phyloP scores from a whole-genome alignment of 1,139 yeast species.

The Entelexis sorbosivorans region DNA sequence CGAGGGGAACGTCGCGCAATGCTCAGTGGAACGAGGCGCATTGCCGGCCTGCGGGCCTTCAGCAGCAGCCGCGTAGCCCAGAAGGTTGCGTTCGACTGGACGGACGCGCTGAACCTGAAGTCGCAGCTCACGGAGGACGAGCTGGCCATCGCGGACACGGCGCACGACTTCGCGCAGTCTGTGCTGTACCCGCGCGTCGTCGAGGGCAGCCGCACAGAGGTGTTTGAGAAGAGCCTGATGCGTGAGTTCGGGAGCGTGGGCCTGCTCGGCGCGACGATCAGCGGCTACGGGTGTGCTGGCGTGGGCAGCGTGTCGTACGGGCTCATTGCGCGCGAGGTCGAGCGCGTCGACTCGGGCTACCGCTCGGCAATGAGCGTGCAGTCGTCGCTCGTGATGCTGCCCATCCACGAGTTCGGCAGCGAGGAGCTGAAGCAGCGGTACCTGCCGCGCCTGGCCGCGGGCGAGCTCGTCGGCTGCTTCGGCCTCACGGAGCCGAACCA shows the following conservation, averaged over 20 bases:
- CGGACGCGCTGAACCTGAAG: conserved; percentile 33
- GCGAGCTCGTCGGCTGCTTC: conserved; percentile 38
- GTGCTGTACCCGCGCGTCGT: conserved; percentile 34
- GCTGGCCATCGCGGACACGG: conserved; percentile 33
- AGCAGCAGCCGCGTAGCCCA: conserved; percentile 2
- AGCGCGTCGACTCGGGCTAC: conserved; percentile 38
- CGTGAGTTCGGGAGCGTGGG: conserved; percentile 37
- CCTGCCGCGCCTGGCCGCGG: conserved; percentile 35
- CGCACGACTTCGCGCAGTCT: conserved; percentile 34
- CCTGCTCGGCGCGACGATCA: conserved; percentile 35
- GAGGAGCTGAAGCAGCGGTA: conserved; percentile 36
- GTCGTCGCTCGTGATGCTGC: conserved; percentile 39
- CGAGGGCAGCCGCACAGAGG: conserved; percentile 35
- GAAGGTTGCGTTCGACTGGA: conserved; percentile 29
- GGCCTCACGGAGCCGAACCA: conserved; percentile 40
- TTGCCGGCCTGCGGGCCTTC: neutral
- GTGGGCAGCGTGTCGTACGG: conserved; percentile 37
- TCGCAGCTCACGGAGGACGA: conserved; percentile 36
- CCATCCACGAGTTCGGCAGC: conserved; percentile 35
- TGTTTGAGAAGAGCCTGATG: conserved; percentile 32
- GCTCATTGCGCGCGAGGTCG: conserved; percentile 37
- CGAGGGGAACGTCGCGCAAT: neutral
- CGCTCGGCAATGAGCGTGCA: conserved; percentile 39
- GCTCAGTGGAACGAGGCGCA: neutral
- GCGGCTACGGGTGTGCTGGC: conserved; percentile 39